phyloP scores from a whole-genome alignment of 768 basidiomycete species.

The Ramaria rubella region DNA sequence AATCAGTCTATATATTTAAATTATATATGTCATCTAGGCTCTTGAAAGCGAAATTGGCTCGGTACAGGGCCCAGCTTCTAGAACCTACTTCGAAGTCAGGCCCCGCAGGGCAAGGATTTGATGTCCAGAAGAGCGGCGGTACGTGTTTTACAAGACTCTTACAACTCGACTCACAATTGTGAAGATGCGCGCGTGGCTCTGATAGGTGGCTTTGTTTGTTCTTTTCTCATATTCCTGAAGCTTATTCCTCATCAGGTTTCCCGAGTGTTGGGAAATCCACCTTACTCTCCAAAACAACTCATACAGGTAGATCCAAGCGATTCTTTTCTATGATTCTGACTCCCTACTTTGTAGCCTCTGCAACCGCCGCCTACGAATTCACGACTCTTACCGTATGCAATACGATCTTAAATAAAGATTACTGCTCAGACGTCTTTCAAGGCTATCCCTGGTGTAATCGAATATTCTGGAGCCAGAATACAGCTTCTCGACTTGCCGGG shows the following conservation, averaged over 20 bases:
- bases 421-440: constrained; percentile 21
- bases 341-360: constrained; percentile 40
- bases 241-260: constrained; percentile 2
- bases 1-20: background rate
- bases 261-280: constrained; percentile 58
- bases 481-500: constrained; percentile 94
- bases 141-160: constrained; percentile 2
- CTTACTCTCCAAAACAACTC: constrained; percentile 83
- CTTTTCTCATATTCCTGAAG: background rate
- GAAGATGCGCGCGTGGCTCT: constrained; percentile 81
- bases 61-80: constrained; percentile 90
- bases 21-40: constrained; percentile 26
- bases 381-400: constrained; percentile 82
- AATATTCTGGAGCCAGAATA: constrained; percentile 89
- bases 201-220: constrained; percentile 53
- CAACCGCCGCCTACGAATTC: constrained; percentile 91
- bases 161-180: background rate
- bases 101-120: constrained; percentile 77
- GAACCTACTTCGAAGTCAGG: constrained; percentile 85
- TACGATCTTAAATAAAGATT: constrained; percentile 1
- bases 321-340: background rate
- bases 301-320: constrained; percentile 40
- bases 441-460: constrained; percentile 97
- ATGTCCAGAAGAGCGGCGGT: constrained; percentile 75
- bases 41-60: constrained; percentile 89